Base-by-base conservation (phyloP, 148 eudicot species). In the Silene conica region DNA sequence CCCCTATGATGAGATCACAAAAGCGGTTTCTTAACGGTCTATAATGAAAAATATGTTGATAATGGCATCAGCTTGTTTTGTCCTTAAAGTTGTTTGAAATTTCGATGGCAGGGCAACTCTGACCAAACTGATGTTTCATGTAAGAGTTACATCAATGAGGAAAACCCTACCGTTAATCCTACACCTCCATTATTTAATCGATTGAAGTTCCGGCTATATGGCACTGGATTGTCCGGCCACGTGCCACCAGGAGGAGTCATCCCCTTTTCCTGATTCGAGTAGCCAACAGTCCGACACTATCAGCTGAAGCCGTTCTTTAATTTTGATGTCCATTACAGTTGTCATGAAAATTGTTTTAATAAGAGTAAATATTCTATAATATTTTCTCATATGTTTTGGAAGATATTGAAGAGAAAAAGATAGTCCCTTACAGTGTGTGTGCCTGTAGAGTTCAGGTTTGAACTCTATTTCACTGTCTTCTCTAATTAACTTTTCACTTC, bases 111-210 rank as follows among this genome's bases (percentile, higher is more conserved):
- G 87, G 85, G 69, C 50, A 76, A 80, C 46, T 26, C 59, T 25
- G 59, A 48, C 45, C 87, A 71, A 66, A 12, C 88, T 14, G 46
- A 67, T 58, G 67, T 74, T 43, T 79, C 82, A 59, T 77, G 78
- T 64, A 61, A 67, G 31, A 48, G 16, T 52, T 67, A 70, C 69
- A 55, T 56, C 56, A 78, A 70, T 64, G 78, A 73, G 34, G 41
- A 59, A 62, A 77, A 70, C 12, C 25, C 67, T 72, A 67, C 57
- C 58, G 65, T 62, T 28, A 23, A 8, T 69, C 19, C 54, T 31
- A 77, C 81, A 21, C 77, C 79, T 25, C 96, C 97, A 52, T 52
- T 65, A 66, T 87, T 81, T 83, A 82, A 92, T 26, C 28, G 28
- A n/a, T n/a, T n/a, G n/a, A n/a, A n/a, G n/a, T n/a, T n/a, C n/a